Conservation (phyloP, 2,329 filamentous ascomycete species). For the Pyrenophora tritici-repentis region DNA sequence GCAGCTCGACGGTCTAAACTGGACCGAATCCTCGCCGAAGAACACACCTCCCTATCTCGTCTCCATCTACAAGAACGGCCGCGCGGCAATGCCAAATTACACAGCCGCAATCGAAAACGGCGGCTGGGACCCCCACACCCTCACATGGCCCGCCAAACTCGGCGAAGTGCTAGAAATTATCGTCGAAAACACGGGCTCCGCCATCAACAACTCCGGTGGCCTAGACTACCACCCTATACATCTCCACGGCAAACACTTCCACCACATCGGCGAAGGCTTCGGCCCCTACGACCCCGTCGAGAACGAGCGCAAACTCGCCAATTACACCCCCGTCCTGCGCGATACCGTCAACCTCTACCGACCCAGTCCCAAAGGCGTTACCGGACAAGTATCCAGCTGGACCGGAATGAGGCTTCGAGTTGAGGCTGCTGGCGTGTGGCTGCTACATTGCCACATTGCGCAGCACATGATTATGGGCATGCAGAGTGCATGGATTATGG, state of each 20-base stretch:
- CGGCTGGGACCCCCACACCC: conserved; percentile 60
- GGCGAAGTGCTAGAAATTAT: conserved; percentile 64
- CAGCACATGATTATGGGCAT: conserved; percentile 64
- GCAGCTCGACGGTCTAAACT: conserved; percentile 30
- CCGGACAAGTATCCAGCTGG: conserved; percentile 59
- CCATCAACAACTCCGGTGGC: conserved; percentile 26
- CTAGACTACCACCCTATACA: conserved; percentile 58
- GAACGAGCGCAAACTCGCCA: conserved; percentile 53
- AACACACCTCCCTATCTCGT: conserved; percentile 55
- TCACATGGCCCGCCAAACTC: conserved; percentile 58
- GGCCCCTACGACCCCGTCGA: conserved; percentile 58
- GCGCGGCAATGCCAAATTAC: conserved; percentile 57
- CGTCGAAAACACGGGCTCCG: conserved; percentile 46
- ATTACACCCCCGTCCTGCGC: conserved; percentile 47
- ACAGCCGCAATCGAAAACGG: conserved; percentile 54
- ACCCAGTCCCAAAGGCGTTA: conserved; percentile 52
- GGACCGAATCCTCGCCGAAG: conserved; percentile 18
- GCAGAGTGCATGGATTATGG: conserved; percentile 55
- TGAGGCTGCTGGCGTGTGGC: conserved; percentile 60
- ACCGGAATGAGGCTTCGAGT: conserved; percentile 64
- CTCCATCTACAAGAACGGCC: conserved; percentile 57
- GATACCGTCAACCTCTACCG: conserved; percentile 62
- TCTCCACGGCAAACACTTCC: conserved; percentile 60
- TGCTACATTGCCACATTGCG: conserved; percentile 65
- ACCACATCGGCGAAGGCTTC: conserved; percentile 59